Evolutionary conservation across 2,329 filamentous ascomycete species (phyloP), one percentile per base, ranked within the genome.

Genomic region (Ophiostoma piceae): DNA sequence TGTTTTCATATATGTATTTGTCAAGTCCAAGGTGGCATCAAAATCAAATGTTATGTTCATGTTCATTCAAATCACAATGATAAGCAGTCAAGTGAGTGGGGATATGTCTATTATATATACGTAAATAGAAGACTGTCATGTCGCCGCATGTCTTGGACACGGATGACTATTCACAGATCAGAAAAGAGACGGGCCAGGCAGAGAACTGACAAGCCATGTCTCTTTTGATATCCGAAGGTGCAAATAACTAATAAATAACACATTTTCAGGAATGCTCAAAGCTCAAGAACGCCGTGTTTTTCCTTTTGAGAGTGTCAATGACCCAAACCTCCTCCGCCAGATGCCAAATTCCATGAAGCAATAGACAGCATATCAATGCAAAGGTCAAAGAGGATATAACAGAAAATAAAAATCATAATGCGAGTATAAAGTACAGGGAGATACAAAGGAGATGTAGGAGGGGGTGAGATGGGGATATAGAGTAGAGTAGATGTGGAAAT

Each of bases 381-480:
- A 71, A 19, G 47, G 32, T 29, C 32, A 29, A 70, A 64, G 67
- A 67, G 65, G 39, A 68, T 66, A 39, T 68, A 68, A 66, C 62
- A 43, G 37, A 14, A 43, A 37, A 47, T 51, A n/a, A 37, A 47
- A 64, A 64, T 67, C 64, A 29, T 67, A 51, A 68, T 51, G 51
- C 26, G 14, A 66, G 39, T 65, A 51, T 65, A 70, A 41, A 68
- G 54, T 68, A 70, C 57, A 68, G 66, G 39, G 37, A 35, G 60
- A 62, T 32, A 62, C 14, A 70, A 64, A 70, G 67, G 66, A 68
- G 69, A 68, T 75, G 71, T 51, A 74, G 74, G 75, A 74, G 74
- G 72, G 74, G 75, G 73, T 77, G 37, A 51, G 67, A 37, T 71
- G 74, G 75, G 37, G 62, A 54, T 57, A 66, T 66, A 22, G 51